Base-by-base conservation (phyloP, 1,284 basidiomycete genomes). In the Golubevia sp. region DNA sequence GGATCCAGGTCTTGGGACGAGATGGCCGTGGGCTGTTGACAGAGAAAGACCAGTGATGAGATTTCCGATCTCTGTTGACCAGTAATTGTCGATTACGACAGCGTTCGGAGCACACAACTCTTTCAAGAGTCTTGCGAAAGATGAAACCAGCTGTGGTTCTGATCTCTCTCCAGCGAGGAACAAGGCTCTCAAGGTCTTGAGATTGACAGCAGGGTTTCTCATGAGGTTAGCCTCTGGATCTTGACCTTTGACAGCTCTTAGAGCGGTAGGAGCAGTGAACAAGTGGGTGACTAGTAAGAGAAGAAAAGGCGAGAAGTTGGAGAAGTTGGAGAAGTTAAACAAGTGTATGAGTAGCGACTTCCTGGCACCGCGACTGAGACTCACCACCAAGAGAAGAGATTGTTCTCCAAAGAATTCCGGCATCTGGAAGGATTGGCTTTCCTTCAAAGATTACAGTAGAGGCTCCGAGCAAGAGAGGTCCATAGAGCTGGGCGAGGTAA, bases 351-450 rank as follows among this genome's bases (percentile, higher is more conserved):
- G n/a, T n/a, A n/a, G n/a, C n/a, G n/a, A n/a, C n/a, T n/a, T n/a
- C n/a, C n/a, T n/a, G n/a, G n/a, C n/a, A n/a, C n/a, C n/a, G n/a
- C n/a, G n/a, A n/a, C n/a, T n/a, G n/a, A n/a, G n/a, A n/a, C n/a
- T n/a, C n/a, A n/a, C 53, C 52, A 58, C 51, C 21, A 64, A 58
- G 54, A 64, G 56, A 61, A 27, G 58, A 70, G 48, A 67, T 62
- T 38, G 66, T 81, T 26, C 73, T 51, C 79, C 79, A 81, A 59
- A 78, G 71, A 4, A 79, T 71, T 0, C 76, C 74, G 3, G 79
- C 78, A 49, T 81, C 78, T 1, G 79, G 79, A 18, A 81, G 58
- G 25, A 78, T 65, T n/a, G 76, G 79, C 53, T 81, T 81, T 44
- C 78, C 78, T 48, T 81, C 79, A 38, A 81, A 81, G 21, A 81